Conservation (phyloP, 202 grass and related monocot genomes). For the Brachypodium distachyon region DNA sequence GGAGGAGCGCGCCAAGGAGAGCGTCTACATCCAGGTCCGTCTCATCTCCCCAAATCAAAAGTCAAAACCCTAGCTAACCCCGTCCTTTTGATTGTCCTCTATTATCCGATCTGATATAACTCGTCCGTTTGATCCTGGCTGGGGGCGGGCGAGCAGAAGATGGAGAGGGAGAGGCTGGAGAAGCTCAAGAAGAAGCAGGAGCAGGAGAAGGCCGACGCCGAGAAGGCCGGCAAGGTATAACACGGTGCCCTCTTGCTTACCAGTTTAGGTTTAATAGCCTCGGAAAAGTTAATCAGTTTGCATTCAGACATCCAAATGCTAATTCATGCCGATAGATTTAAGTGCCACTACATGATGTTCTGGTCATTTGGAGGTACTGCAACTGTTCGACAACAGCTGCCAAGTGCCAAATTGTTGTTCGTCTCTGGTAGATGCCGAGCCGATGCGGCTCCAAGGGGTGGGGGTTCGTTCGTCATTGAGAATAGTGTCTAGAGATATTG, state of each 20-base stretch:
- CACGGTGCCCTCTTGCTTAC: neutral
- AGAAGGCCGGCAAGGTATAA: slow-evolving; percentile 36
- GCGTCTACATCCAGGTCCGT: slow-evolving; percentile 70
- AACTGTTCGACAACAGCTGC: neutral
- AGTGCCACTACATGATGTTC: neutral
- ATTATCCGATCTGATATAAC: neutral
- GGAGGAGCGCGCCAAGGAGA: slow-evolving; percentile 85
- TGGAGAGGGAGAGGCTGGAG: slow-evolving; percentile 82
- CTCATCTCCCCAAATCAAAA: neutral
- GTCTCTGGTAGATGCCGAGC: neutral
- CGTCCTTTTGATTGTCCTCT: neutral
- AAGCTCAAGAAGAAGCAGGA: slow-evolving; percentile 60
- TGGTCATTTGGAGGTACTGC: neutral
- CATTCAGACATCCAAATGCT: neutral
- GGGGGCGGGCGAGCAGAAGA: slow-evolving; percentile 43
- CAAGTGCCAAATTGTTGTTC: neutral
- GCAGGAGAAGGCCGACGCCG: slow-evolving; percentile 35
- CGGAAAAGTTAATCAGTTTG: neutral
- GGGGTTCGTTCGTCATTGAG: neutral
- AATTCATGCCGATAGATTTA: neutral
- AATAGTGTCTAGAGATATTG: neutral
- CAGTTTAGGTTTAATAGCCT: neutral
- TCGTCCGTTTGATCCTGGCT: neutral
- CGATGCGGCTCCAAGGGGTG: neutral
- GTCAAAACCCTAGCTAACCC: neutral